These are phyloP conservation scores for Sporobolomyces pararoseus DNA, from an alignment of 768 basidiomycete genomes.

Conservation along the genomic window DNA sequence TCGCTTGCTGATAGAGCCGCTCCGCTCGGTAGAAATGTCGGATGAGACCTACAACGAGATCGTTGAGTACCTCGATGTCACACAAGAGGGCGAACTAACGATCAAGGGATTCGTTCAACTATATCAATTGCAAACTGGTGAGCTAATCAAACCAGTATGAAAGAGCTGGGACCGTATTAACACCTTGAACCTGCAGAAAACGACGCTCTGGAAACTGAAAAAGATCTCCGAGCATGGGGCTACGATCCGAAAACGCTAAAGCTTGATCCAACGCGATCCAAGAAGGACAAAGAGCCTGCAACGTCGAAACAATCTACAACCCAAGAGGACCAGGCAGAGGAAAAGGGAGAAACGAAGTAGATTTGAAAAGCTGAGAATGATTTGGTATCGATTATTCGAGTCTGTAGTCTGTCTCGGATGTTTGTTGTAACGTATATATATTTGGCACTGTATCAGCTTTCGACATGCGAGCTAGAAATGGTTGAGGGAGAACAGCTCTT, in stretches of 20 bases:
- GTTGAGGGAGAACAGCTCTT: no score
- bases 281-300: not conserved
- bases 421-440: no score
- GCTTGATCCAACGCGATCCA: not conserved
- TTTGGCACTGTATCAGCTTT: no score
- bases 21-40: slow-evolving; percentile 7
- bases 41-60: slow-evolving; percentile 34
- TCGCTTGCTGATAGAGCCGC: not conserved
- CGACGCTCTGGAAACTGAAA: slow-evolving; percentile 27
- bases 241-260: slow-evolving; percentile 25
- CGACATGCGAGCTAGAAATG: no score
- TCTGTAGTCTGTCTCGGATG: no score
- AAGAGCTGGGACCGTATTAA: not conserved
- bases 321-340: no score
- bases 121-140: slow-evolving; percentile 32
- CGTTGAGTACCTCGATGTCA: slow-evolving; percentile 28
- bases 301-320: not conserved
- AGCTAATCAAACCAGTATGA: not conserved
- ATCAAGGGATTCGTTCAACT: slow-evolving; percentile 35
- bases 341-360: no score
- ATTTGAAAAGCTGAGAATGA: no score
- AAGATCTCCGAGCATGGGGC: slow-evolving; percentile 33
- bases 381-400: no score
- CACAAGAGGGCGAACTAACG: slow-evolving; percentile 21
- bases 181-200: slow-evolving; percentile 10